Evolutionary conservation across 805 yeast genomes (phyloP).

Genomic region (Brettanomyces custersianus): DNA sequence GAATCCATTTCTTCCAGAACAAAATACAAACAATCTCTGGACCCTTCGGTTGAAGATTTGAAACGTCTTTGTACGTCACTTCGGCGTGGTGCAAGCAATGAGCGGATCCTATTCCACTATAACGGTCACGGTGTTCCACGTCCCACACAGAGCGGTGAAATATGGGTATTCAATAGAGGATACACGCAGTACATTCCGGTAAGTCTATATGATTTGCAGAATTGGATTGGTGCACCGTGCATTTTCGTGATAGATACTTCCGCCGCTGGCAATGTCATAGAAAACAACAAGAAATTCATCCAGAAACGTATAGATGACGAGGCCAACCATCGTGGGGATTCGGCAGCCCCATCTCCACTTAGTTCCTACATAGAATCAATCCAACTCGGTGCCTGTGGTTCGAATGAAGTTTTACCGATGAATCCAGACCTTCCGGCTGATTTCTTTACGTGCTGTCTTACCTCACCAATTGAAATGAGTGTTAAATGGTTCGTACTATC

Average conservation of each 20-base stretch:
- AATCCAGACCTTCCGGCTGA: slow-evolving; percentile 95
- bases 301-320: slow-evolving; percentile 87
- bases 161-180: slow-evolving; percentile 96
- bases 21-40: slow-evolving; percentile 81
- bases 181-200: slow-evolving; percentile 97
- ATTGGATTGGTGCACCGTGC: slow-evolving; percentile 98
- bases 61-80: slow-evolving; percentile 85
- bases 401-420: slow-evolving; percentile 83
- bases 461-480: slow-evolving; percentile 92
- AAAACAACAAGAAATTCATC: slow-evolving; percentile 81
- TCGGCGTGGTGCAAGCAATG: slow-evolving; percentile 87
- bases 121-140: slow-evolving; percentile 99
- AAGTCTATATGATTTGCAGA: slow-evolving; percentile 86
- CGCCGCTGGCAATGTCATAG: slow-evolving; percentile 88
- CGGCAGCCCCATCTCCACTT: slow-evolving; percentile 49
- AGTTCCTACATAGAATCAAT: slow-evolving; percentile 75
- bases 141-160: slow-evolving; percentile 92
- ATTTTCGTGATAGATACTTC: slow-evolving; percentile 92
- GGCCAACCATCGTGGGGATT: slow-evolving; percentile 47
- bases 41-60: slow-evolving; percentile 93
- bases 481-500: slow-evolving; percentile 87
- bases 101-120: slow-evolving; percentile 85
- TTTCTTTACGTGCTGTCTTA: slow-evolving; percentile 87
- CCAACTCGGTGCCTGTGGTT: slow-evolving; percentile 86
- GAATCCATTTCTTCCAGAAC: slow-evolving; percentile 83